A percentile compares a stretch with the other conserved stretches of the same genome.
Evolutionary conservation across 2,329 filamentous ascomycete species (phyloP).

Genomic region (Aspergillus sp.): DNA sequence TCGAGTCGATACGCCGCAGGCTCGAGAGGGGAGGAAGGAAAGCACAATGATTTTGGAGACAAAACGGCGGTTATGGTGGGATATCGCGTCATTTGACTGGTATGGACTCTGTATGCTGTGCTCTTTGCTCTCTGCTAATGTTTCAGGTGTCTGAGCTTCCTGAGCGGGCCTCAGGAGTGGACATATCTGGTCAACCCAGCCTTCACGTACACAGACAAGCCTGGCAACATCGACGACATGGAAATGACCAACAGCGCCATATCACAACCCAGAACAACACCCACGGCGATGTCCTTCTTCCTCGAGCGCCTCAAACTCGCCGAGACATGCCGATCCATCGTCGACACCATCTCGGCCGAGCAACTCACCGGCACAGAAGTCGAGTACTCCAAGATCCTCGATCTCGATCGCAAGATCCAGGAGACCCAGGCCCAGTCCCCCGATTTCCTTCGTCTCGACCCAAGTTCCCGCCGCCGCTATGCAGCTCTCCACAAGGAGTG

Average conservation of each 20-base stretch:
- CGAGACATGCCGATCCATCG: conserved; percentile 40
- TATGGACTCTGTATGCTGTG: conserved; percentile 10
- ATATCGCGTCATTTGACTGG: conserved; percentile 46
- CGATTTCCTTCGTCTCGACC: conserved; percentile 38
- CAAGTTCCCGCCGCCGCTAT: conserved; percentile 25
- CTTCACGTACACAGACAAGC: conserved; percentile 43
- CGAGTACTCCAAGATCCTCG: conserved; percentile 40
- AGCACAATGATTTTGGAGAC: conserved; percentile 35
- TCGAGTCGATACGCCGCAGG: conserved; percentile 28
- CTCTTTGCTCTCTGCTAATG: background rate
- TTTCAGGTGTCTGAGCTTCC: conserved; percentile 38
- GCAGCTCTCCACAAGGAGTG: conserved; percentile 28
- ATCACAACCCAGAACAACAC: conserved; percentile 30
- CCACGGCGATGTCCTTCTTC: conserved; percentile 48
- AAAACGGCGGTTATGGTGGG: conserved; percentile 46
- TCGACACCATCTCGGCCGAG: conserved; percentile 35
- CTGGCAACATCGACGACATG: conserved; percentile 44
- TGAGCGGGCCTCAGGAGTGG: conserved; percentile 46
- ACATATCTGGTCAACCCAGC: conserved; percentile 44
- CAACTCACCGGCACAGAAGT: conserved; percentile 27
- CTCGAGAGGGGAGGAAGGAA: conserved; percentile 14
- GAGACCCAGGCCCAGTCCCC: conserved; percentile 33
- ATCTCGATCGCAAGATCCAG: conserved; percentile 36
- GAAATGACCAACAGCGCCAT: conserved; percentile 30
- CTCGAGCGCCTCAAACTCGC: conserved; percentile 44